Evolutionary conservation across 2,329 filamentous ascomycete genomes (phyloP).

Genomic region (Sclerotiophoma versabilis): DNA sequence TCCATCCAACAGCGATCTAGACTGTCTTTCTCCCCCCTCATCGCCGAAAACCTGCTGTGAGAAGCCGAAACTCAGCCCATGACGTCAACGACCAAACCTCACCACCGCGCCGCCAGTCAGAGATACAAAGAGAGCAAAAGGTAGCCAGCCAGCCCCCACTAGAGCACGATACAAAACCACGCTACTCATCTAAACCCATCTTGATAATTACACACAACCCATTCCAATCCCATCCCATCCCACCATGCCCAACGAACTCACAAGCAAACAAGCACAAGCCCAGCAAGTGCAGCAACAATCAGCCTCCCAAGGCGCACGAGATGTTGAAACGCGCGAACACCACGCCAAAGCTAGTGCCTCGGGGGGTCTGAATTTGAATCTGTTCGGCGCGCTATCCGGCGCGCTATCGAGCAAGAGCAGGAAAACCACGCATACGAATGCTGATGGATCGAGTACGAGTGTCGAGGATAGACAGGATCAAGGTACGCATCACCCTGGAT

Average conservation of each 20-base stretch:
- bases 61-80: slow-evolving; percentile 3
- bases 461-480: slow-evolving; percentile 36
- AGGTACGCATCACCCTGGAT: slow-evolving; percentile 28
- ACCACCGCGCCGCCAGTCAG: slow-evolving; percentile 6
- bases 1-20: background rate
- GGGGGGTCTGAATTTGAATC: slow-evolving; percentile 47
- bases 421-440: slow-evolving; percentile 39
- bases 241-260: slow-evolving; percentile 33
- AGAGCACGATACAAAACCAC: background rate
- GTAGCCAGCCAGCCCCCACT: background rate
- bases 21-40: background rate
- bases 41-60: slow-evolving; percentile 13
- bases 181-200: background rate
- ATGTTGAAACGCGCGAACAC: slow-evolving; percentile 40
- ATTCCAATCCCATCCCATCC: background rate
- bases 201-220: background rate
- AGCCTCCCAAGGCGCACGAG: slow-evolving; percentile 22
- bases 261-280: slow-evolving; percentile 33
- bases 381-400: slow-evolving; percentile 46
- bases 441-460: slow-evolving; percentile 32
- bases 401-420: slow-evolving; percentile 38
- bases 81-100: slow-evolving; percentile 29
- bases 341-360: slow-evolving; percentile 42
- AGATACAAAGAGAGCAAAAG: too few relatives aligned
- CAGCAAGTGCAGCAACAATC: slow-evolving; percentile 31